Base-by-base conservation (phyloP, 2,329 filamentous ascomycete species). In the Cladosporium cucumerinum region DNA sequence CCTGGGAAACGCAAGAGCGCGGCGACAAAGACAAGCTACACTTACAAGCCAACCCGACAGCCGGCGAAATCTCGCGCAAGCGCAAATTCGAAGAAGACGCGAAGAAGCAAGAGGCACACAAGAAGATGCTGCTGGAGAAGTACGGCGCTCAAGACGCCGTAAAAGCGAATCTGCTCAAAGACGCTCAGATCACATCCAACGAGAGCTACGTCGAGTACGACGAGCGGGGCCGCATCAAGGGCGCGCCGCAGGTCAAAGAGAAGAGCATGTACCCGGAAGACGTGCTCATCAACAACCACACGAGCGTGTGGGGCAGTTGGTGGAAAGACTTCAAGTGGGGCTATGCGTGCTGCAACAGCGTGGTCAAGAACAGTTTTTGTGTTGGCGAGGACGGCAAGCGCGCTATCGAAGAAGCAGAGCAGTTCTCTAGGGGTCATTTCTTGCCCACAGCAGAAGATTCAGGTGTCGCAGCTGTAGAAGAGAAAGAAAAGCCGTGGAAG, bases 271-370 rank as follows among this genome's bases (percentile, higher is more conserved):
- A 99, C 74, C 79, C 88, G 5, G 95, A 99, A 74, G 92, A 99
- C 72, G 84, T 97, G 0, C 81, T 90, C 62, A 85, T 90, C 76
- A 94, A 96, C 81, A 99, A 99, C 74, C 95, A 99, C 79, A 92
- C 87, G 3, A 89, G 90, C 0, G 89, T 97, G 3, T 99, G 93
- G 91, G 95, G 95, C 57, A 97, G 93, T 73, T 99, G 95, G 95
- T 99, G 95, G 95, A 86, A 88, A 61, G 88, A 92, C 74, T 98
- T 97, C 80, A 86, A 89, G 78, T 99, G 95, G 95, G 95, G 95
- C 1, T 99, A 97, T 78, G 86, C 91, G 25, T 99, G 95, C 78
- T 99, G 95, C 81, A 93, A 96, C 76, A 97, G 93, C 0, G 89
- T 88, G 25, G 86, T 96, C 68, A 97, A 96, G 80, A 98, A 99